A percentile compares a stretch with the other conserved stretches of the same genome.
phyloP scores from a whole-genome alignment of 768 basidiomycete genomes.

The Tulasnella sp. region DNA sequence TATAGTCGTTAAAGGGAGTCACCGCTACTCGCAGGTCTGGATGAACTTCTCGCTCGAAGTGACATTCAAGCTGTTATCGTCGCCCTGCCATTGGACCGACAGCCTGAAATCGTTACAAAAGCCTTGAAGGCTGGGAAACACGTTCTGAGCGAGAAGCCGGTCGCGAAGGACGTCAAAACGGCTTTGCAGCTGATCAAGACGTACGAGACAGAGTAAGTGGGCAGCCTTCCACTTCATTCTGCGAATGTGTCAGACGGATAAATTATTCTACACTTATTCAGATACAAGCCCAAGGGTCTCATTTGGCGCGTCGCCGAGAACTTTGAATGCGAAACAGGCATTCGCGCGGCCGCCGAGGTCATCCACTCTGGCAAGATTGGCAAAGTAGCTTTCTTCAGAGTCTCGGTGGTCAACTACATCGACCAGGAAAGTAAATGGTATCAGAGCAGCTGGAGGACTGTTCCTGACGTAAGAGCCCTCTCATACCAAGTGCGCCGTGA shows the following conservation, averaged over 20 bases:
- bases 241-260: slow-evolving; percentile 29
- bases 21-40: slow-evolving; percentile 36
- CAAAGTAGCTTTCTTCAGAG: slow-evolving; percentile 58
- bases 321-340: slow-evolving; percentile 60
- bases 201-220: slow-evolving; percentile 50
- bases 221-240: neutral
- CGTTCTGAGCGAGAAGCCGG: slow-evolving; percentile 82
- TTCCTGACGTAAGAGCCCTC: slow-evolving; percentile 52
- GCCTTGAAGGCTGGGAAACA: slow-evolving; percentile 54
- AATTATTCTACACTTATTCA: neutral
- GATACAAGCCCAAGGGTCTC: slow-evolving; percentile 37
- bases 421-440: slow-evolving; percentile 65
- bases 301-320: slow-evolving; percentile 81
- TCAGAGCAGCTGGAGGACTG: slow-evolving; percentile 74
- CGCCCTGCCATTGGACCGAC: slow-evolving; percentile 65
- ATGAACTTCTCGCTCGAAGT: slow-evolving; percentile 53
- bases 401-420: slow-evolving; percentile 45
- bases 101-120: slow-evolving; percentile 59
- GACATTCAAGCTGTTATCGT: slow-evolving; percentile 71
- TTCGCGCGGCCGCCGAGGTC: slow-evolving; percentile 23
- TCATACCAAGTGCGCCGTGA: neutral
- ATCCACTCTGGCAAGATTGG: slow-evolving; percentile 53
- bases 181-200: slow-evolving; percentile 57
- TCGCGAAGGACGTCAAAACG: slow-evolving; percentile 58
- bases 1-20: neutral